Percentiles rank a stretch among this genome's conserved stretches.
Evolutionary conservation across 306 rosid species (phyloP).

Genomic region (Malus domestica): DNA sequence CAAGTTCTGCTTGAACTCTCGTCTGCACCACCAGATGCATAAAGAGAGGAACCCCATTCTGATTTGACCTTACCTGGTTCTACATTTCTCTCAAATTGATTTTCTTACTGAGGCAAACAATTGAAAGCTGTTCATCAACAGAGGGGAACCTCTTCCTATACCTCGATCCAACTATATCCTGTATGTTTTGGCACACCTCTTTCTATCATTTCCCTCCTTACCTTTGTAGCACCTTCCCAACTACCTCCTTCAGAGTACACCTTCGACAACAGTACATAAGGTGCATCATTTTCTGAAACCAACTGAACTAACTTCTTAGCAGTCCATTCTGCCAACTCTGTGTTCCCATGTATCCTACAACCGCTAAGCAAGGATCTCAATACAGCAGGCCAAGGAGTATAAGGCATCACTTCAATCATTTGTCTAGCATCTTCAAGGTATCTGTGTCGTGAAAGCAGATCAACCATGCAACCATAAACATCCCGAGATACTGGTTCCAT

Average conservation of each 20-base stretch:
- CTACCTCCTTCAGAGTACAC: constrained; percentile 43
- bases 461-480: constrained; percentile 46
- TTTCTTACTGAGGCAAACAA: background rate
- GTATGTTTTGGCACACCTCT: constrained; percentile 26
- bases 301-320: constrained; percentile 30
- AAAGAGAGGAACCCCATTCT: background rate
- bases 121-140: background rate
- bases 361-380: constrained; percentile 52
- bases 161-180: constrained; percentile 47
- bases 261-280: constrained; percentile 32
- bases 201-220: constrained; percentile 29
- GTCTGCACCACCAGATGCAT: background rate
- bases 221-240: constrained; percentile 45
- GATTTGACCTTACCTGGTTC: background rate
- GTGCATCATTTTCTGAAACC: constrained; percentile 33
- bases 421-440: constrained; percentile 36
- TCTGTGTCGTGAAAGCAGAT: constrained; percentile 48
- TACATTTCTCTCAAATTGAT: background rate
- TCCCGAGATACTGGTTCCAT: constrained; percentile 32
- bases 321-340: constrained; percentile 45
- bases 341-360: constrained; percentile 45
- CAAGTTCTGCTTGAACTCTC: background rate
- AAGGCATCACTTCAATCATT: constrained; percentile 42
- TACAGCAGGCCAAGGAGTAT: constrained; percentile 52
- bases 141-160: constrained; percentile 2